Base-by-base conservation (phyloP, 352 stramenopile genomes). In the Phytophthora vignae region DNA sequence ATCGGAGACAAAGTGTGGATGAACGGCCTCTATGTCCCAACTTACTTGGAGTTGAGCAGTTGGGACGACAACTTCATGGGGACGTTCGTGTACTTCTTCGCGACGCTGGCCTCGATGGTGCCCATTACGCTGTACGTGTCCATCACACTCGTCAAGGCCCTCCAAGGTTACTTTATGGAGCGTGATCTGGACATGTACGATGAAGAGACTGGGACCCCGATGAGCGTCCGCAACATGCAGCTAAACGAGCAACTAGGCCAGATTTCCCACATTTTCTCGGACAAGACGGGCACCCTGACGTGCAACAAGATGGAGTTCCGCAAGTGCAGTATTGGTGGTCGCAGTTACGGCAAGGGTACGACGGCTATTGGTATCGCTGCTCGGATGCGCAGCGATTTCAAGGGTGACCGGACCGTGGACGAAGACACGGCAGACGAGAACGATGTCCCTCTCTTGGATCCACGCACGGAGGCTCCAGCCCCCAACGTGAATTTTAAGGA, bases 211-310 rank as follows among this genome's bases (percentile, higher is more conserved):
- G 87, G 87, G 21, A 87, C 83, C 0, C 79, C 74, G 1, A 90
- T 97, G 72, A 79, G 89, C 12, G 96, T 90, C 10, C 83, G 90
- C 48, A 95, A 93, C 74, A 96, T 95, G 84, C 81, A 91, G 64
- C 73, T 97, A 14, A 97, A 97, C 55, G 90, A 97, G 46, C 87
- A 97, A 55, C 75, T 97, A 11, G 90, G 90, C 4, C 85, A 96
- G 57, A 95, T 99, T 54, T 96, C 98, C 52, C 98, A 99, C 76
- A 97, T 99, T 22, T 99, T 99, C 76, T 99, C 85, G 1, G 90
- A 97, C 69, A 97, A 97, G 60, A 97, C 90, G 0, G 90, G 90
- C 17, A 97, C 90, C 1, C 70, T 97, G 1, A 97, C 90, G 2
- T 96, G 90, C 73, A 97, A 97, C 75, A 91, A 90, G 62, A 97